Evolutionary conservation across 176 grass and related monocot genomes (phyloP).

Genomic region (Cenchrus purpureus): DNA sequence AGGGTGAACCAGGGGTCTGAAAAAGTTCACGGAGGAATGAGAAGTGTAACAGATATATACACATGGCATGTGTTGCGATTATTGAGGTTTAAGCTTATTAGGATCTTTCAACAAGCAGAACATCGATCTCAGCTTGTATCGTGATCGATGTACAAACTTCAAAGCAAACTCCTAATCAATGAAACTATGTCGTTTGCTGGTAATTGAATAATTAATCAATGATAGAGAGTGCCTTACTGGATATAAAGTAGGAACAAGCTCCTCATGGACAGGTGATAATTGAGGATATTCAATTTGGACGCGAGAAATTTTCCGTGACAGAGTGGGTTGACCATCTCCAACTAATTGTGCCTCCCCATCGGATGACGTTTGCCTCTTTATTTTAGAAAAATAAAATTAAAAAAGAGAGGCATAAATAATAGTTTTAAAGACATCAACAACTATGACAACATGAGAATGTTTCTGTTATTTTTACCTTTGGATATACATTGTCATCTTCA

Average conservation of each 20-base stretch:
- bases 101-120: neutral
- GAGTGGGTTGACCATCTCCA: slow-evolving; percentile 33
- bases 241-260: slow-evolving; percentile 22
- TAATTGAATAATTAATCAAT: neutral
- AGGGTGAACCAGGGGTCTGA: slow-evolving; percentile 49
- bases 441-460: slow-evolving; percentile 19
- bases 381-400: slow-evolving; percentile 45
- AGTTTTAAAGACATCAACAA: neutral
- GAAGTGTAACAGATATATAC: neutral
- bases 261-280: slow-evolving; percentile 72
- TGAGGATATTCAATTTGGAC: slow-evolving; percentile 69
- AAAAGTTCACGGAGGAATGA: neutral
- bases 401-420: slow-evolving; percentile 8
- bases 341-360: slow-evolving; percentile 38
- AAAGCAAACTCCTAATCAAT: neutral
- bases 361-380: slow-evolving; percentile 71
- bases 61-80: neutral
- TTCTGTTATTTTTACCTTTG: slow-evolving; percentile 46
- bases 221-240: slow-evolving; percentile 51
- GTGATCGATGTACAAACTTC: neutral
- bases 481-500: slow-evolving; percentile 65
- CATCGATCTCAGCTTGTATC: neutral
- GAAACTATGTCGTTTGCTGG: neutral
- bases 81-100: slow-evolving; percentile 3
- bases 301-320: slow-evolving; percentile 51